phyloP scores from a whole-genome alignment of 2,329 filamentous ascomycete genomes.

The Exophiala alcalophila region DNA sequence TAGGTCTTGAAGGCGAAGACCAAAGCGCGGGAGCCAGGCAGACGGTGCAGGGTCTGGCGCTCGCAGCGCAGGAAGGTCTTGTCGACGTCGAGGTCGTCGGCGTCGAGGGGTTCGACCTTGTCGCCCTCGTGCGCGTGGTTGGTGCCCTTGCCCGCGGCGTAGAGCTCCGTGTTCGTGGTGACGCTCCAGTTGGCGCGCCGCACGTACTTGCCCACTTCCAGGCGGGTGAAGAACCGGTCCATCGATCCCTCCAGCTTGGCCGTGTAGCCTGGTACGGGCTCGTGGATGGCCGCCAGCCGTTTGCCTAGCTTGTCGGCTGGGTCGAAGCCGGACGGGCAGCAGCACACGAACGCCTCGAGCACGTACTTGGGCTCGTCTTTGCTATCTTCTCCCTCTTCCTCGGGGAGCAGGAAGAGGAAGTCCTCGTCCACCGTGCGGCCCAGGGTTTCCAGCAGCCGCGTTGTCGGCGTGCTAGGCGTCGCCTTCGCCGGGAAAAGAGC shows the following conservation, averaged over 20 bases:
- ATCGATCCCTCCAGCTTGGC: slow-evolving; percentile 57
- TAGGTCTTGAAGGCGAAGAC: slow-evolving; percentile 65
- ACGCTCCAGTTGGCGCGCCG: slow-evolving; percentile 54
- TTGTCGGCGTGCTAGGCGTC: slow-evolving; percentile 32
- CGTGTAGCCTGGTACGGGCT: slow-evolving; percentile 57
- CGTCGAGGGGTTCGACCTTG: slow-evolving; percentile 33
- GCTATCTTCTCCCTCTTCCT: slow-evolving; percentile 31
- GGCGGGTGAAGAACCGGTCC: slow-evolving; percentile 58
- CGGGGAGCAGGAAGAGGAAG: slow-evolving; percentile 57
- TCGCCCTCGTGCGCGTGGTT: slow-evolving; percentile 34
- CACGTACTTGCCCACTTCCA: slow-evolving; percentile 55
- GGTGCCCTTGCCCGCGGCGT: slow-evolving; percentile 37
- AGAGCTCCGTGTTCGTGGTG: slow-evolving; percentile 40
- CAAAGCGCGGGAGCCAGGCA: slow-evolving; percentile 53
- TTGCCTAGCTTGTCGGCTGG: slow-evolving; percentile 54
- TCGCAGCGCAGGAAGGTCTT: slow-evolving; percentile 56
- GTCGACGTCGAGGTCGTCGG: slow-evolving; percentile 47
- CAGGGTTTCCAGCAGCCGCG: slow-evolving; percentile 48
- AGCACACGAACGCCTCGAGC: slow-evolving; percentile 55
- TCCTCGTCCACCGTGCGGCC: slow-evolving; percentile 58
- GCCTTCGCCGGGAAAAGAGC: slow-evolving; percentile 41
- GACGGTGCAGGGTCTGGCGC: slow-evolving; percentile 59
- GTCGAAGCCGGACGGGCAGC: slow-evolving; percentile 59
- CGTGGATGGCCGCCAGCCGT: slow-evolving; percentile 55
- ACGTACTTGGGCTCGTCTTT: slow-evolving; percentile 44